Evolutionary conservation across 2,329 filamentous ascomycete genomes (phyloP), one percentile per base, ranked within the genome.

Genomic region (Sclerotiophoma versabilis): DNA sequence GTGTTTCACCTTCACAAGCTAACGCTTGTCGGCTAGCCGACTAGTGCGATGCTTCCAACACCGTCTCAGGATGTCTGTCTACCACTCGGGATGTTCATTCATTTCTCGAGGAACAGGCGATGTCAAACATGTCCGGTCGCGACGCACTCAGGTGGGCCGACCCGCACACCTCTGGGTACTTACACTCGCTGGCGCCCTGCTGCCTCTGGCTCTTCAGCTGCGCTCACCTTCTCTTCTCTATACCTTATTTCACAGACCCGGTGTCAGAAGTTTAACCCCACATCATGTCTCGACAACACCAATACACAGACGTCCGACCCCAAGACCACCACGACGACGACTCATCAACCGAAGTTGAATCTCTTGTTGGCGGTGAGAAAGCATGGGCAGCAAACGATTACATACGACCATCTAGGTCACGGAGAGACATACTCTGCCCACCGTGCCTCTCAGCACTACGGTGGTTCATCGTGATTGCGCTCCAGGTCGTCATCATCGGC

Each of bases 281-380:
- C 33, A 69, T 51, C 44, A 73, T 72, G 70, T 57, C 65, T 56
- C 63, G 60, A n/a, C 58, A 65, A 55, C 69, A 71, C 49, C 57
- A 66, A 10, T 73, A 73, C 57, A 64, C 66, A 49, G 58, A 70
- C 37, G 58, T 73, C 27, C 60, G 55, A 7, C 49, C 55, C 11
- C 53, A 61, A 14, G 66, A 69, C 32, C 58, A 59, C 34, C 61
- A 68, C 30, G 68, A 71, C 26, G 67, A 70, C 49, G 66, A 69
- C 43, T 72, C 70, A 15, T 69, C 67, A 12, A 73, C 70, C 2
- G 70, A 73, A 44, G 70, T 73, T 2, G 70, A 72, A 42, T 71
- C 68, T 2, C 54, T 73, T 1, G 62, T 69, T 12, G 70, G 66
- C 17, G 57, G 51, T 33, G 66, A 70, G 46, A 73, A 71, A 52